Percentiles rank a stretch among this genome's conserved stretches.
phyloP scores from a whole-genome alignment of 2,329 filamentous ascomycete species.

The Fonsecaea erecta region DNA sequence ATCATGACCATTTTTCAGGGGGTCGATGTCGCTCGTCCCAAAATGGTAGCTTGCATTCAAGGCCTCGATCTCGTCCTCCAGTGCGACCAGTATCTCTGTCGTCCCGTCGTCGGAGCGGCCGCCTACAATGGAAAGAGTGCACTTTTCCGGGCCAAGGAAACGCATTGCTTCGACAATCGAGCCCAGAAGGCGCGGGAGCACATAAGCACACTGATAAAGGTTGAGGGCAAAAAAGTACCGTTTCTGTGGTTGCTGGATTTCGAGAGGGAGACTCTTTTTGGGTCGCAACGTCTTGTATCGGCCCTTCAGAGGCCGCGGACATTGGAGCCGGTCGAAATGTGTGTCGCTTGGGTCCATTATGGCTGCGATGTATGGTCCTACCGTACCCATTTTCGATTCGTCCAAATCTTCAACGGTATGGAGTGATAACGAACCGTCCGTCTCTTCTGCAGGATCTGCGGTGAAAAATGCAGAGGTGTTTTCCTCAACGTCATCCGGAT shows the following conservation, averaged over 20 bases:
- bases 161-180: slow-evolving; percentile 57
- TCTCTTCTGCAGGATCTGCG: background rate
- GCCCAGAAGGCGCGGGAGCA: slow-evolving; percentile 59
- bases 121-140: slow-evolving; percentile 62
- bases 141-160: slow-evolving; percentile 58
- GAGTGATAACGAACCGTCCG: background rate
- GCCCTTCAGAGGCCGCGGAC: slow-evolving; percentile 6
- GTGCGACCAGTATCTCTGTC: slow-evolving; percentile 52
- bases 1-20: slow-evolving; percentile 43
- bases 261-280: background rate
- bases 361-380: slow-evolving; percentile 18
- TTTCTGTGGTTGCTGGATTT: slow-evolving; percentile 1
- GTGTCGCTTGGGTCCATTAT: slow-evolving; percentile 20
- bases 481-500: background rate
- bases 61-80: slow-evolving; percentile 49
- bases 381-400: slow-evolving; percentile 1
- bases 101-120: slow-evolving; percentile 62
- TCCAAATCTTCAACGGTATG: slow-evolving; percentile 7
- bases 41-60: slow-evolving; percentile 37
- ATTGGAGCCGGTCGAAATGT: slow-evolving; percentile 15
- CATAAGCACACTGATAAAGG: slow-evolving; percentile 50
- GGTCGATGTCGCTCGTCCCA: slow-evolving; percentile 50
- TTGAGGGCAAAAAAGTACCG: slow-evolving; percentile 61
- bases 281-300: slow-evolving; percentile 10
- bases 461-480: background rate